Percentiles rank a stretch among this genome's conserved stretches.
These are phyloP conservation scores for Suillus fuscotomentosus DNA, from an alignment of 768 basidiomycete species.

Conservation along the genomic window DNA sequence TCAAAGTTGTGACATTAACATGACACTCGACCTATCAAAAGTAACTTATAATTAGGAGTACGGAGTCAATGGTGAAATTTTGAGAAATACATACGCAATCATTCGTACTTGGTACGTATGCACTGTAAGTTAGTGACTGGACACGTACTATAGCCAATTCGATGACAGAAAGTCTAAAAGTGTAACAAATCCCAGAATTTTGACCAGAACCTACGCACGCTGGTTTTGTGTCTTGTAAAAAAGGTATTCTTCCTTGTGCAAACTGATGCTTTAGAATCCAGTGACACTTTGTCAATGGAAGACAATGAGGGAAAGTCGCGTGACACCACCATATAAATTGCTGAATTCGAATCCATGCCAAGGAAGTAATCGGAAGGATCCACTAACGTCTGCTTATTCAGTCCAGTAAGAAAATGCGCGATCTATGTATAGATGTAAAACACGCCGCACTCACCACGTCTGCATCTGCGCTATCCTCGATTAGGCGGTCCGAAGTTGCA, in stretches of 20 bases:
- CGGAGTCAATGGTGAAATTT: background rate
- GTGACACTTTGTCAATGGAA: background rate
- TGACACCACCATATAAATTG: background rate
- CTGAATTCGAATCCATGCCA: background rate
- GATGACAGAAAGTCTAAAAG: background rate
- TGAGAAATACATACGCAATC: background rate
- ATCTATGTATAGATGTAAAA: background rate
- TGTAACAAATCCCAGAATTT: background rate
- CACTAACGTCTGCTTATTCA: background rate
- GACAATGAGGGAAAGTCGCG: background rate
- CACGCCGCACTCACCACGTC: background rate
- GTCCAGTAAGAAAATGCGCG: background rate
- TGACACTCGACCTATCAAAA: background rate
- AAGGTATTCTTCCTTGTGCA: background rate
- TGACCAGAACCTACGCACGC: background rate
- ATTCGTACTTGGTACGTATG: background rate
- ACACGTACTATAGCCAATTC: background rate
- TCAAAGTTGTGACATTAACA: background rate
- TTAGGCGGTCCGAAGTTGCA: background rate
- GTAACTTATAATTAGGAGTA: background rate
- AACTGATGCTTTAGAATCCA: background rate
- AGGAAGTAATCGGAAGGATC: background rate
- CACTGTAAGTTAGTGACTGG: background rate
- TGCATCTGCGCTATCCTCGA: background rate
- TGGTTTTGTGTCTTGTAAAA: background rate